Conservation (phyloP, 129 eudicot genomes). For the Lonicera japonica region DNA sequence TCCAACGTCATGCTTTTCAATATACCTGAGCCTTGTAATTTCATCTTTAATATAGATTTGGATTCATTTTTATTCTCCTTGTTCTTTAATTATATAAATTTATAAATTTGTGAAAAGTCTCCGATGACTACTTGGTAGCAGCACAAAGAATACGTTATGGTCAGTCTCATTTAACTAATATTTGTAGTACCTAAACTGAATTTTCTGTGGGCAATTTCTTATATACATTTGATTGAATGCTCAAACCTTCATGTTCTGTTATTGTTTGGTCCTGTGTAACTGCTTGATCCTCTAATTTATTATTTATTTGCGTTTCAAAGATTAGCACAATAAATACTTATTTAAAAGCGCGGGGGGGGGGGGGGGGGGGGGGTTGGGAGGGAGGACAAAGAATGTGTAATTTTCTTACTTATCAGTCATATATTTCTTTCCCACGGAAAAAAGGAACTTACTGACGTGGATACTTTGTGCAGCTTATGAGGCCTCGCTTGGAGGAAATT, state of each 20-base stretch:
- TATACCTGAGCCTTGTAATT: neutral
- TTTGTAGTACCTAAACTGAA: too few relatives aligned
- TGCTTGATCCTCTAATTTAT: neutral
- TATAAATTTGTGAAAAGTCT: too few relatives aligned
- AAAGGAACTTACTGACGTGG: neutral
- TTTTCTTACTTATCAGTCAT: too few relatives aligned
- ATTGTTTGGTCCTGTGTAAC: neutral
- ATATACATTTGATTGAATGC: too few relatives aligned
- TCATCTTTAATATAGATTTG: neutral
- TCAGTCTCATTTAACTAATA: too few relatives aligned
- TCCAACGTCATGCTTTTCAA: neutral
- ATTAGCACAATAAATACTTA: conserved; percentile 5
- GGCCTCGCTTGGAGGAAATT: conserved; percentile 69
- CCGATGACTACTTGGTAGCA: too few relatives aligned
- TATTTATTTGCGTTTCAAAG: neutral
- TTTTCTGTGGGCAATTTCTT: too few relatives aligned
- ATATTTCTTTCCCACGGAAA: too few relatives aligned
- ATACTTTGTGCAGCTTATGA: conserved; percentile 55
- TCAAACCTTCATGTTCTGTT: neutral
- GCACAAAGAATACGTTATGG: too few relatives aligned
- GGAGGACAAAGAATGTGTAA: neutral
- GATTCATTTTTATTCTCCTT: neutral
- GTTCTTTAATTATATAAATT: neutral
- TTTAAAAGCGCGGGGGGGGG: too few relatives aligned
- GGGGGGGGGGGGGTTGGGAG: too few relatives aligned